Evolutionary conservation across 2,329 filamentous ascomycete genomes (phyloP), one percentile per base, ranked within the genome.

Genomic region (Phialocephala subalpina): DNA sequence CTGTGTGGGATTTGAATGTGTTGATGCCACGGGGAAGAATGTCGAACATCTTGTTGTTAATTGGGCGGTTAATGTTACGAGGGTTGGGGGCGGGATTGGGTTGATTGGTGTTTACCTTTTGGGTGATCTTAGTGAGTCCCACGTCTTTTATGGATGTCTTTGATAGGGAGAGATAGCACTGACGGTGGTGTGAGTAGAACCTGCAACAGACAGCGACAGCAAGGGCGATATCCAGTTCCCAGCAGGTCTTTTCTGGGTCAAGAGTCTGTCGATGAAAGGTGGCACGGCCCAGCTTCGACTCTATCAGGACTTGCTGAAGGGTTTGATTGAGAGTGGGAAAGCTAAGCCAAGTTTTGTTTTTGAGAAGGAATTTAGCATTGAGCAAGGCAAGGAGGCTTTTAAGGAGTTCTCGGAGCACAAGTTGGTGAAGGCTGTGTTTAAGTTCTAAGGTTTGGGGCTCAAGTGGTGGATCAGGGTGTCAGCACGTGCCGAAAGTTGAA

Each of bases 1-100:
- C n/a, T n/a, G n/a, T n/a, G n/a, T n/a, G n/a, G n/a, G n/a, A n/a
- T n/a, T n/a, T n/a, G n/a, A n/a, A n/a, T n/a, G 64, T 11, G 63
- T 73, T 0, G 71, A 74, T 60, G 66, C 59, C 1, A 61, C 70
- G 5, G 67, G 72, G n/a, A 58, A 73, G 35, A 67, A 68, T 14
- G 65, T 73, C 3, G 60, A 72, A 4, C 69, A 71, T 38, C 36
- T 68, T 1, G 68, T 75, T 1, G 56, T 77, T 2, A 67, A 49
- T 0, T 55, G 73, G 11, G 69, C 68, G 20, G 60, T 76, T 7
- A 64, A 69, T n/a, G 73, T 77, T 11, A 72, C 72, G 0, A 60
- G 63, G 18, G 7, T 40, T 14, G 63, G 67, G 14, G 75, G 75
- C 16, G 73, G 74, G 1, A 73, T 77, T 64, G 74, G 75, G 16